These are phyloP conservation scores for Colletotrichum tamarilloi DNA, from an alignment of 2,329 filamentous ascomycete species.

Conservation along the genomic window DNA sequence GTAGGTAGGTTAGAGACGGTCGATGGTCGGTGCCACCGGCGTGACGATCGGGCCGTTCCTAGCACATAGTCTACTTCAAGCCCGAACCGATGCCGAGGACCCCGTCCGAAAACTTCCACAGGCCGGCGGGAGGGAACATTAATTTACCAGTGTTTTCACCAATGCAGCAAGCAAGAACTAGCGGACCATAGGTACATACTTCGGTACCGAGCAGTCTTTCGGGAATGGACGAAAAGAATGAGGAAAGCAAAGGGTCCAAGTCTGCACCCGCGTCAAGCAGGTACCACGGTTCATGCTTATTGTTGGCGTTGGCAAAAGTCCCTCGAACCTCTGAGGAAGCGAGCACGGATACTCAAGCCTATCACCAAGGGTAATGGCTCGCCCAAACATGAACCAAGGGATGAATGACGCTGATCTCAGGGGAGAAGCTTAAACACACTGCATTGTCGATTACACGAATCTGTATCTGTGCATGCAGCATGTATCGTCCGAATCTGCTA, in stretches of 20 bases:
- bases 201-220: not conserved
- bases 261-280: not conserved
- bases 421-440: not conserved
- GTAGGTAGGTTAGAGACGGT: not conserved
- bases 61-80: not conserved
- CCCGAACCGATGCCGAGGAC: not conserved
- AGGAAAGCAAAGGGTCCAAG: not conserved
- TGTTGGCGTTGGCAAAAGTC: not conserved
- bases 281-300: not conserved
- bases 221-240: not conserved
- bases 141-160: not conserved
- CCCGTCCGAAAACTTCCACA: not conserved
- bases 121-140: not conserved
- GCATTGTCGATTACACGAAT: not conserved
- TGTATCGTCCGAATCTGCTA: not conserved
- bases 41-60: conserved; percentile 15
- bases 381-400: not conserved
- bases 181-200: not conserved
- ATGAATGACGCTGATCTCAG: not conserved
- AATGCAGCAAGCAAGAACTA: not conserved
- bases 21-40: not conserved
- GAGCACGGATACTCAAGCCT: not conserved
- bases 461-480: not conserved
- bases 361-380: not conserved
- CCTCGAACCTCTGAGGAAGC: not conserved